Percentiles rank a stretch among this genome's conserved stretches.
Evolutionary conservation across 2,329 filamentous ascomycete species (phyloP).

Genomic region (Ophiostoma himal-ulmi): DNA sequence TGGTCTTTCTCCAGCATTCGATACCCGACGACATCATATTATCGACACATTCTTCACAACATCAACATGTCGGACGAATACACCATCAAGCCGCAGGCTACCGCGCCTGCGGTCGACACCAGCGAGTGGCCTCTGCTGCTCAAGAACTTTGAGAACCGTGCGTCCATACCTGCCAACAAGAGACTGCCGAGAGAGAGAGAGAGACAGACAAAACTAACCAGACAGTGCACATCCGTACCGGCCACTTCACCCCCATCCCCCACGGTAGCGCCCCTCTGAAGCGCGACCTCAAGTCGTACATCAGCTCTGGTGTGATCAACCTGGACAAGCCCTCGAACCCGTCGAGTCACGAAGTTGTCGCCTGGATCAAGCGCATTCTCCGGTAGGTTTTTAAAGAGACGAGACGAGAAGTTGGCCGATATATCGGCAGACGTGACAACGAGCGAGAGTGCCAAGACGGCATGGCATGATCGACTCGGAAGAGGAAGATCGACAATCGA

Average conservation of each 20-base stretch:
- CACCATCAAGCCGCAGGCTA: constrained; percentile 86
- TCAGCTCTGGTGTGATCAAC: constrained; percentile 97
- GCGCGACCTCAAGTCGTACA: constrained; percentile 93
- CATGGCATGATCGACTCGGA: not conserved
- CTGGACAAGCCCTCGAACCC: constrained; percentile 97
- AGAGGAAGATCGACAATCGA: constrained; percentile 6
- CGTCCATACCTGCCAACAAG: constrained; percentile 34
- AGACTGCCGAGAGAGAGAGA: not conserved
- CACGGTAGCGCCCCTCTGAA: constrained; percentile 85
- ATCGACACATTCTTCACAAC: constrained; percentile 1
- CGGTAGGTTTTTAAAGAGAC: constrained; percentile 49
- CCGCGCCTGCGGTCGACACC: constrained; percentile 72
- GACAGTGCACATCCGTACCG: constrained; percentile 81
- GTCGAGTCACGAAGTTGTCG: constrained; percentile 96
- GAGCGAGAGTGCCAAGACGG: not conserved
- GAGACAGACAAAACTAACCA: constrained; percentile 16
- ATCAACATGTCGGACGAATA: constrained; percentile 54
- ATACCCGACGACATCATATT: not conserved
- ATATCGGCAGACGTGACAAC: not conserved
- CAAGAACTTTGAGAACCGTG: constrained; percentile 92
- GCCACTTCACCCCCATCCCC: constrained; percentile 95
- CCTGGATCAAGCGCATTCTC: constrained; percentile 97
- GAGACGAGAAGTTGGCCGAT: not conserved
- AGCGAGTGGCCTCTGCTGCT: constrained; percentile 88
- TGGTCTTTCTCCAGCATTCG: not conserved